phyloP scores from a whole-genome alignment of 1,139 yeast species.

The Pichia sp. region DNA sequence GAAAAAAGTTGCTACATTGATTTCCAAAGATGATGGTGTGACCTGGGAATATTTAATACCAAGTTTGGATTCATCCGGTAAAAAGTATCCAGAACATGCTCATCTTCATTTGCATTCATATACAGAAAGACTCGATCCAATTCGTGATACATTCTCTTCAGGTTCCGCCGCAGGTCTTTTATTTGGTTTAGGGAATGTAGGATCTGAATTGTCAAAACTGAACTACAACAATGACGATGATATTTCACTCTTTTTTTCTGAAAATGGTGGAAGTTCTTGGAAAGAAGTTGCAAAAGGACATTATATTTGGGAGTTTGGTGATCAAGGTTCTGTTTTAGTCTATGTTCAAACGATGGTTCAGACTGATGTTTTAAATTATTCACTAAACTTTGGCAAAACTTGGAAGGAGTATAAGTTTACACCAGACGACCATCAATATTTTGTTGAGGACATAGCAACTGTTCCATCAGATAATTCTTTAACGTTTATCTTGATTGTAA shows the following conservation, averaged over 20 bases:
- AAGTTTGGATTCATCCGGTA: conserved; percentile 54
- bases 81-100: conserved; percentile 42
- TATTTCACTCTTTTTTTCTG: conserved; percentile 55
- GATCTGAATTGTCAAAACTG: conserved; percentile 45
- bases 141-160: conserved; percentile 80
- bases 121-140: conserved; percentile 71
- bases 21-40: conserved; percentile 89
- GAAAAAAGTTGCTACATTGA: conserved; percentile 60
- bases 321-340: conserved; percentile 81
- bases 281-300: conserved; percentile 65
- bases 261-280: conserved; percentile 92
- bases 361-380: conserved; percentile 55
- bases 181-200: conserved; percentile 88
- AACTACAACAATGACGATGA: conserved; percentile 35
- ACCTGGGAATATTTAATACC: conserved; percentile 71
- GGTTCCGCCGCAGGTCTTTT: conserved; percentile 83
- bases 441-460: conserved; percentile 70
- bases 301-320: conserved; percentile 93
- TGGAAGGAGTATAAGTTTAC: conserved; percentile 67
- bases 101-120: conserved; percentile 88
- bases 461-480: conserved; percentile 86
- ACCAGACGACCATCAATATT: conserved; percentile 38
- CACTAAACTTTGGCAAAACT: conserved; percentile 70
- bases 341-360: conserved; percentile 51
- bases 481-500: conserved; percentile 52